Percentiles rank a stretch among this genome's conserved stretches.
Evolutionary conservation across 2,329 filamentous ascomycete species (phyloP).

Genomic region (Septoria linicola): DNA sequence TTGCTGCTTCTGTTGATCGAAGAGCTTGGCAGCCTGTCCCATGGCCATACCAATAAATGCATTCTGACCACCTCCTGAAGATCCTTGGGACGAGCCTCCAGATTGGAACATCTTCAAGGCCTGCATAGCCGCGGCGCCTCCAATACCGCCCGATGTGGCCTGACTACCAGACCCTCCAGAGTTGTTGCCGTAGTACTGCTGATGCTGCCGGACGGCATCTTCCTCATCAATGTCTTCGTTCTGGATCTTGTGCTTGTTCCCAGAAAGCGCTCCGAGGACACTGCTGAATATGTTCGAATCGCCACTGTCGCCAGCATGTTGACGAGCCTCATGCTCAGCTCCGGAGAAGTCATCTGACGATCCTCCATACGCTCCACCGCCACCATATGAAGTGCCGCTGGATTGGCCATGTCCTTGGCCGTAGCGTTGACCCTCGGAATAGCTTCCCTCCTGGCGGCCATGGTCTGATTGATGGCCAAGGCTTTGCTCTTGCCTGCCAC

Average conservation of each 20-base stretch:
- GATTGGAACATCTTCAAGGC: slow-evolving; percentile 71
- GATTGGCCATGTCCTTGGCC: slow-evolving; percentile 40
- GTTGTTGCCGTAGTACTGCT: slow-evolving; percentile 68
- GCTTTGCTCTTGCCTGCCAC: slow-evolving; percentile 20
- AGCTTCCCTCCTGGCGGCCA: slow-evolving; percentile 31
- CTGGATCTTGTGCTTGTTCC: slow-evolving; percentile 52
- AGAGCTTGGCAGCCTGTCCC: slow-evolving; percentile 73
- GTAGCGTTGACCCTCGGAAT: slow-evolving; percentile 31
- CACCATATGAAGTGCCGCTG: slow-evolving; percentile 46
- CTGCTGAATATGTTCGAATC: slow-evolving; percentile 55
- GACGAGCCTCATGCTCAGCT: slow-evolving; percentile 56
- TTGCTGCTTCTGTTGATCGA: slow-evolving; percentile 57
- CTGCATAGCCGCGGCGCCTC: slow-evolving; percentile 75
- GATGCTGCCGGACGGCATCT: slow-evolving; percentile 70
- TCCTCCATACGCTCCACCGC: slow-evolving; percentile 40
- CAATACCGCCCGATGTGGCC: slow-evolving; percentile 49
- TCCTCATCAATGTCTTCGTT: slow-evolving; percentile 60
- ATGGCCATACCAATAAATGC: slow-evolving; percentile 64
- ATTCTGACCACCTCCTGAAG: slow-evolving; percentile 61
- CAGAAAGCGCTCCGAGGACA: slow-evolving; percentile 56
- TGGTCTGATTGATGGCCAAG: slow-evolving; percentile 36
- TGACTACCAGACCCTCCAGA: slow-evolving; percentile 51
- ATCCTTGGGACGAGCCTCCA: slow-evolving; percentile 36
- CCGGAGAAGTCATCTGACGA: slow-evolving; percentile 53
- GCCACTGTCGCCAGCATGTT: slow-evolving; percentile 53